These are phyloP conservation scores for Beauveria bassiana DNA, from an alignment of 2,329 filamentous ascomycete species.

Conservation along the genomic window DNA sequence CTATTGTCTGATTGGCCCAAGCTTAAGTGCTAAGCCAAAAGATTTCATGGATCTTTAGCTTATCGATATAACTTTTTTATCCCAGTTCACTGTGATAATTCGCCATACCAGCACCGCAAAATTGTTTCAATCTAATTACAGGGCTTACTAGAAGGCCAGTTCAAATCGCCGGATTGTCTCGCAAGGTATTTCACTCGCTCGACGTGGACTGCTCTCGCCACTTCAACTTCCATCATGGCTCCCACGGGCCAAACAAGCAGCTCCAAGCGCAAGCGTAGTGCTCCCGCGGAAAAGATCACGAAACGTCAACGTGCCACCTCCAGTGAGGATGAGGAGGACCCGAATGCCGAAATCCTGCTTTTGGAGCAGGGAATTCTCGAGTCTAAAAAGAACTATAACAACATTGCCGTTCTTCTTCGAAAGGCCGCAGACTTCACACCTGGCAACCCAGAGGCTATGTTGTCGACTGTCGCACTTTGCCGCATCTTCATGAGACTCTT, in stretches of 20 bases:
- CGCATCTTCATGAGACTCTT: conserved; percentile 78
- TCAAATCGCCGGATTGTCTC: background rate
- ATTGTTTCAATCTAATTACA: background rate
- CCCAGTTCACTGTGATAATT: background rate
- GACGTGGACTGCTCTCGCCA: background rate
- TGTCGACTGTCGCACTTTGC: conserved; percentile 74
- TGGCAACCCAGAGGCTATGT: conserved; percentile 46
- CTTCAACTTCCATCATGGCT: conserved; percentile 19
- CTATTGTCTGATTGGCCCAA: conserved; percentile 10
- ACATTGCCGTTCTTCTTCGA: conserved; percentile 66
- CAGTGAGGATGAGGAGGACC: conserved; percentile 40
- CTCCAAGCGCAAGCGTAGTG: conserved; percentile 46
- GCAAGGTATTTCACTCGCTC: background rate
- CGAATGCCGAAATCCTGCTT: conserved; percentile 59
- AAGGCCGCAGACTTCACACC: conserved; percentile 40
- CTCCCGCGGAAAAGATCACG: conserved; percentile 34
- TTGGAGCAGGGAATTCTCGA: conserved; percentile 77
- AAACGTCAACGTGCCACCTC: conserved; percentile 43
- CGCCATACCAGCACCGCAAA: background rate
- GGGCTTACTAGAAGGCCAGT: background rate
- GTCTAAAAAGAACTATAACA: conserved; percentile 87
- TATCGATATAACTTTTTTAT: conserved; percentile 16
- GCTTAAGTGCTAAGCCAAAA: conserved; percentile 18
- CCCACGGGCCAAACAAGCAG: conserved; percentile 20
- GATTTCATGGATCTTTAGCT: conserved; percentile 23